These are phyloP conservation scores for Psilocybe tampanensis DNA, from an alignment of 768 basidiomycete genomes.

Conservation along the genomic window DNA sequence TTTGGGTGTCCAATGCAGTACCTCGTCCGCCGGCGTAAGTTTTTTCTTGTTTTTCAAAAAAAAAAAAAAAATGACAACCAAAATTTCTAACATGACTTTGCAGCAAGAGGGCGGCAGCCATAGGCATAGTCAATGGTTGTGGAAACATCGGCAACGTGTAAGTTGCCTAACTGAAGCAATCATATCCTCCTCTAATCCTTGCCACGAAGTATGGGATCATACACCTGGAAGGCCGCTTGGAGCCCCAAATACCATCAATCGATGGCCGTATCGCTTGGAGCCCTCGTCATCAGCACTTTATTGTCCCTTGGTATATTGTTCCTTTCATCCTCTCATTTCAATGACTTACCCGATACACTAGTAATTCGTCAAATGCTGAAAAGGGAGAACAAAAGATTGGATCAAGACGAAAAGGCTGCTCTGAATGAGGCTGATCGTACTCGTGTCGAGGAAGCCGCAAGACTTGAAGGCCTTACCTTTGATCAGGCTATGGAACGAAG, in stretches of 20 bases:
- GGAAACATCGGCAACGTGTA: slow-evolving; percentile 63
- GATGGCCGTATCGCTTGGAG: slow-evolving; percentile 50
- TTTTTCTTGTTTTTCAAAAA: too few species aligned
- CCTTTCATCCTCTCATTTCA: background rate
- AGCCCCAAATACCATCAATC: slow-evolving; percentile 64
- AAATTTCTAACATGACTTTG: background rate
- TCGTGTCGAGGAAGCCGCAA: slow-evolving; percentile 60
- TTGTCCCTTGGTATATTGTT: slow-evolving; percentile 31
- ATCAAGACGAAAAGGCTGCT: slow-evolving; percentile 45
- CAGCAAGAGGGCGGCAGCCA: slow-evolving; percentile 55
- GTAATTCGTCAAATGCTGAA: slow-evolving; percentile 50
- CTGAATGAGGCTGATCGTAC: slow-evolving; percentile 46
- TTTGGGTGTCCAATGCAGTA: slow-evolving; percentile 65
- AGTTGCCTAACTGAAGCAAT: slow-evolving; percentile 18
- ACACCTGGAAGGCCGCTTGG: slow-evolving; percentile 64
- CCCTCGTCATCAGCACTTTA: slow-evolving; percentile 35
- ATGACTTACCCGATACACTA: slow-evolving; percentile 8
- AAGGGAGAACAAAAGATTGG: slow-evolving; percentile 51
- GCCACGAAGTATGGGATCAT: slow-evolving; percentile 53
- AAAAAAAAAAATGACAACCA: too few species aligned
- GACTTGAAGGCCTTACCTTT: slow-evolving; percentile 59
- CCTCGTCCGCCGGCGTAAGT: slow-evolving; percentile 53
- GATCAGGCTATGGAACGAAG: slow-evolving; percentile 59
- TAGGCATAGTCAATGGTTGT: slow-evolving; percentile 61
- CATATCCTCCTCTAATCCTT: background rate